Base-by-base conservation (phyloP, 2,329 filamentous ascomycete species). In the Phyllosticta capitalensis region DNA sequence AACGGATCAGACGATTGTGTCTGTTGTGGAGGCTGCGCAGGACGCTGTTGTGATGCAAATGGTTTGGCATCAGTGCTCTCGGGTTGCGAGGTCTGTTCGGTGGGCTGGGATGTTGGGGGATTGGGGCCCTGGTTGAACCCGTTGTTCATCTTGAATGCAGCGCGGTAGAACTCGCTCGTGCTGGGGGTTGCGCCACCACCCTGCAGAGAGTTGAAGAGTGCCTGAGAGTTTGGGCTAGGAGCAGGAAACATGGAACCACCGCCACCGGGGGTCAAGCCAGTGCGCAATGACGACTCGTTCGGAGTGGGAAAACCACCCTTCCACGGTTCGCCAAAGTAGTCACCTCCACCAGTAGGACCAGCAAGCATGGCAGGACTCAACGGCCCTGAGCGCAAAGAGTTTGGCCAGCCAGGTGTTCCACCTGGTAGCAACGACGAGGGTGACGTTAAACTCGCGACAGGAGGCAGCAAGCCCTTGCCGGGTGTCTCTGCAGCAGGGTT, bases 231-330 rank as follows among this genome's bases (percentile, higher is more conserved):
- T 4, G 90, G 92, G 71, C 89, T 95, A 2, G 90, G 88, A 58
- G 88, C 89, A 60, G 92, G 91, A 78, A 97, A 97, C 90, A 97
- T 97, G 67, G 92, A 95, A 67, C 92, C 92, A 71, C 92, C 91
- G 65, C 92, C 92, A 62, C 94, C 94, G 54, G 94, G 94, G 57
- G 94, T 97, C 65, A 97, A 76, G 60, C 94, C 94, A 62, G 91
- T 94, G 62, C 94, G 83, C 56, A 97, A 78, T 2, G 90, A 95
- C 7, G 92, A 97, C 76, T 99, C 94, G 83, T 96, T 96, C 0
- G 92, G 92, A 3, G 94, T 97, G 4, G 91, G 90, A 69, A 96
- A 96, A 58, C 89, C 89, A 66, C 90, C 86, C 64, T 89, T 84
- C 64, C 95, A 87, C 56, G 86, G 86, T 68, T 95, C 90, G 65